A percentile compares a stretch with the other conserved stretches of the same genome.
These are phyloP conservation scores for Alternaria ventricosa DNA, from an alignment of 2,329 filamentous ascomycete species.

Conservation along the genomic window DNA sequence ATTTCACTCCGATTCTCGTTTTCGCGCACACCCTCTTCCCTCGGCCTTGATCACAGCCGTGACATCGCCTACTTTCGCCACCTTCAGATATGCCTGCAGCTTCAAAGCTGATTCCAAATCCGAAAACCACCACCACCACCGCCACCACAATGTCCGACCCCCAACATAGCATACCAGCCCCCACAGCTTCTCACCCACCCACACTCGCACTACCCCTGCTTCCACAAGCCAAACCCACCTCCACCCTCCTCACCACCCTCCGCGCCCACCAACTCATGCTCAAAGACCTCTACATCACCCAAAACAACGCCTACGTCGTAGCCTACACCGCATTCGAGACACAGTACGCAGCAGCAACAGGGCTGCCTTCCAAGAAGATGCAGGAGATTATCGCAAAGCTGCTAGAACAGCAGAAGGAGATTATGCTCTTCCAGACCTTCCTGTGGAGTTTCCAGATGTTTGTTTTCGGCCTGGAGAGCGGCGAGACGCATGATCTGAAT, in stretches of 20 bases:
- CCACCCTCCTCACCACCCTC: not conserved
- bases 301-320: not conserved
- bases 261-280: not conserved
- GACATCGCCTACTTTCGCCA: too few species aligned
- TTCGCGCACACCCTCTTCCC: too few species aligned
- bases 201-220: not conserved
- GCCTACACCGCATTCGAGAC: not conserved
- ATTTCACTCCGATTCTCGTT: too few species aligned
- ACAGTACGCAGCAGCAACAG: not conserved
- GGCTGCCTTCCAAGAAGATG: not conserved
- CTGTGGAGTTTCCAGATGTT: not conserved
- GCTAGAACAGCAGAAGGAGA: not conserved
- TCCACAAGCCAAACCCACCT: not conserved
- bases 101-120: not conserved
- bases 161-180: not conserved
- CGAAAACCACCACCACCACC: too few species aligned
- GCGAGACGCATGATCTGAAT: not conserved
- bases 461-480: not conserved
- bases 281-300: not conserved
- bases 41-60: too few species aligned
- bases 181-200: not conserved
- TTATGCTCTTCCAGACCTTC: not conserved
- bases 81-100: too few species aligned
- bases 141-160: not conserved
- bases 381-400: not conserved